A percentile compares a stretch with the other conserved stretches of the same genome.
Evolutionary conservation across 495 filamentous ascomycete species (phyloP).

Genomic region (Immersiella caudata): DNA sequence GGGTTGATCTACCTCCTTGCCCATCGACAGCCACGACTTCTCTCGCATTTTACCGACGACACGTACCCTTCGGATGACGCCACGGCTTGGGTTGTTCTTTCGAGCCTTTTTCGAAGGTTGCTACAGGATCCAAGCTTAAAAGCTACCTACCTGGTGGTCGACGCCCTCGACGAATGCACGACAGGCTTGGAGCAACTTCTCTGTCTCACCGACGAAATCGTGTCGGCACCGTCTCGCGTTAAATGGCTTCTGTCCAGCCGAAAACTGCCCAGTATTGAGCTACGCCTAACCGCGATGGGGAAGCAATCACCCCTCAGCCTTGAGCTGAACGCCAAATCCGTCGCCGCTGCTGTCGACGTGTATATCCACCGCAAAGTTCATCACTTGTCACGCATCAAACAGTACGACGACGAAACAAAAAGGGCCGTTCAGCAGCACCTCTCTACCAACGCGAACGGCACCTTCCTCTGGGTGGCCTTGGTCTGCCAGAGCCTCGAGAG

Average conservation of each 20-base stretch:
- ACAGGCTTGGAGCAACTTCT: slow-evolving; percentile 10
- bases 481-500: slow-evolving; percentile 4
- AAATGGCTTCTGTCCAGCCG: slow-evolving; percentile 46
- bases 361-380: slow-evolving; percentile 41
- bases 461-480: slow-evolving; percentile 17
- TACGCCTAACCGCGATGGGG: slow-evolving; percentile 27
- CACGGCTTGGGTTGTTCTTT: slow-evolving; percentile 17
- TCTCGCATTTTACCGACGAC: neutral
- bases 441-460: slow-evolving; percentile 27
- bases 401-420: neutral
- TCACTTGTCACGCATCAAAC: neutral
- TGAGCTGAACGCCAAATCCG: slow-evolving; percentile 34
- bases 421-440: slow-evolving; percentile 26
- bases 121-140: neutral
- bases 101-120: neutral
- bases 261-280: slow-evolving; percentile 33
- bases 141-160: neutral
- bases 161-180: neutral
- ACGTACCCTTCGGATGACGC: slow-evolving; percentile 31
- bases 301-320: slow-evolving; percentile 32
- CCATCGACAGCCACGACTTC: neutral
- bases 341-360: slow-evolving; percentile 26
- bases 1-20: neutral
- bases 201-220: slow-evolving; percentile 34
- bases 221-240: slow-evolving; percentile 24